Base-by-base conservation (phyloP, 345 rosid genomes). In the Garcia nutans region DNA sequence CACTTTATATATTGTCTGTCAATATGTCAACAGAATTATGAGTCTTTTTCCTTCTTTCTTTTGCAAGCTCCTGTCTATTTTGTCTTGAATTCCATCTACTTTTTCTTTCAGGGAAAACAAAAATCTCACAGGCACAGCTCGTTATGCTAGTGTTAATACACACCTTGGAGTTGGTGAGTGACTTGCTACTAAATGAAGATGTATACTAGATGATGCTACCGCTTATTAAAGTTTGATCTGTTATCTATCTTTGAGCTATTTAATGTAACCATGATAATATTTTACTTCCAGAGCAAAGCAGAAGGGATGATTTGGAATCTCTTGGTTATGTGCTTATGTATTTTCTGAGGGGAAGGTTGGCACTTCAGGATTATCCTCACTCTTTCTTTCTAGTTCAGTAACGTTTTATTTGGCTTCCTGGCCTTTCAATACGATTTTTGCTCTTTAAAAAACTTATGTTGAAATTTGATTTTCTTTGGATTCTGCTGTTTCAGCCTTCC, bases 271-370 rank as follows among this genome's bases (percentile, higher is more conserved):
- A 7, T 20, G 1, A n/a, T 54, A 52, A 24, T 28, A 55, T 76
- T 76, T 68, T 68, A 74, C 70, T 64, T 79, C 80, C 92, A 96
- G 97, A 96, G 81, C 99, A 96, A 91, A 96, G 99, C 85, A 87
- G 99, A 85, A 87, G 99, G 86, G 99, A 95, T 87, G 98, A 93
- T 88, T 86, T 96, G 83, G 99, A 95, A 84, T 96, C 98, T n/a
- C 98, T 96, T 81, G 98, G 98, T 82, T 93, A 92, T 83, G 96
- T 96, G 85, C 89, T 96, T 42, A 96, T 96, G 97, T 93, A 96
- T 82, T 96, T 90, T 85, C 85, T 96, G 63, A 87, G 97, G 83
- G 98, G 99, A 89, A 93, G 98, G 99, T 96, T 76, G 70, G 65
- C 10, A 41, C 47, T 63, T 65, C 17, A 65, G 24, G 67, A 45